Percentiles rank a stretch among this genome's conserved stretches.
These are phyloP conservation scores for Mucor plumbeus DNA, from an alignment of 371 early-diverging fungal genomes.

Conservation along the genomic window DNA sequence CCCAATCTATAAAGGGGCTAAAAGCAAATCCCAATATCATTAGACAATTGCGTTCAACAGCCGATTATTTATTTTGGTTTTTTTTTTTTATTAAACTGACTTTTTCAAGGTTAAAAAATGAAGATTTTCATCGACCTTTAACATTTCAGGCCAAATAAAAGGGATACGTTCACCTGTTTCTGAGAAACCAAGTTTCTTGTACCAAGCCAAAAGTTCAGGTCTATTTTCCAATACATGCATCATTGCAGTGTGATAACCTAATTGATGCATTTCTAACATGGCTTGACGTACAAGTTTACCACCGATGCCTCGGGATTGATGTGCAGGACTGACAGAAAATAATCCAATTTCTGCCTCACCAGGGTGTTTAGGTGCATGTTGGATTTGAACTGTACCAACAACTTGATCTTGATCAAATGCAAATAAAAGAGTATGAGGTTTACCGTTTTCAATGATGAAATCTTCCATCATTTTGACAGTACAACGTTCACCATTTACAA, in stretches of 20 bases:
- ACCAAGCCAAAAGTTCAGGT: constrained; percentile 57
- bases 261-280: constrained; percentile 37
- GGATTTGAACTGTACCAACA: constrained; percentile 49
- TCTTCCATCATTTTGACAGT: constrained; percentile 32
- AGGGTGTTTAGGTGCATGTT: constrained; percentile 18
- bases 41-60: not conserved
- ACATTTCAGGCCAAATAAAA: constrained; percentile 48
- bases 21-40: not conserved
- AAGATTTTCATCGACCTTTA: constrained; percentile 22
- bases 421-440: constrained; percentile 37
- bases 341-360: constrained; percentile 49
- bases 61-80: not conserved
- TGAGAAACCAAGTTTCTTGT: constrained; percentile 54
- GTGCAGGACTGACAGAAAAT: constrained; percentile 54
- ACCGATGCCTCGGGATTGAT: constrained; percentile 62
- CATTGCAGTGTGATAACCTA: constrained; percentile 41
- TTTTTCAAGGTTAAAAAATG: constrained; percentile 43
- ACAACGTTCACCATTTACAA: constrained; percentile 41
- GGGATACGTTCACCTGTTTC: constrained; percentile 56
- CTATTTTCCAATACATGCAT: constrained; percentile 59
- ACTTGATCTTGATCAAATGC: constrained; percentile 36
- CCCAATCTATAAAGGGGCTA: constrained; percentile 11
- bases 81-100: not conserved
- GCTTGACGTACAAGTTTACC: constrained; percentile 55
- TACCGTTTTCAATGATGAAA: constrained; percentile 27